Evolutionary conservation across 139 green algal genomes (phyloP).

Genomic region (Penium margaritaceum): DNA sequence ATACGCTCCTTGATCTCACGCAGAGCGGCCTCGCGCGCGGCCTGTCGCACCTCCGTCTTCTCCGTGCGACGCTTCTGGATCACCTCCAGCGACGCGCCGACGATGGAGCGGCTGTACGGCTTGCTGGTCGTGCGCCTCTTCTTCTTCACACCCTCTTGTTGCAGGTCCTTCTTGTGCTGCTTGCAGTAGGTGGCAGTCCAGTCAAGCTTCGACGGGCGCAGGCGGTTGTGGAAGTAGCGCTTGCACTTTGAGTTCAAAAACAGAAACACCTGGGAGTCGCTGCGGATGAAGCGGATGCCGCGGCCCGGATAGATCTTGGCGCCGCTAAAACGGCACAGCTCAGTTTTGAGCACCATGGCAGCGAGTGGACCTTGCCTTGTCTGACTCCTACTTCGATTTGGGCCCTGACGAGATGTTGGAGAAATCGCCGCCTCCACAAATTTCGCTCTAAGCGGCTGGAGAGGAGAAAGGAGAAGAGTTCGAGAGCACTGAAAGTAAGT

Average conservation of each 20-base stretch:
- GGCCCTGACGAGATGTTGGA: too few species aligned
- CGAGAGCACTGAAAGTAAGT: too few species aligned
- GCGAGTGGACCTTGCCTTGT: too few species aligned
- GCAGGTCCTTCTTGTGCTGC: slow-evolving; percentile 87
- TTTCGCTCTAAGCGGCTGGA: too few species aligned
- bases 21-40: slow-evolving; percentile 79
- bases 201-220: slow-evolving; percentile 89
- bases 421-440: too few species aligned
- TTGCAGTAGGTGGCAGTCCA: slow-evolving; percentile 92
- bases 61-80: slow-evolving; percentile 79
- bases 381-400: too few species aligned
- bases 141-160: slow-evolving; percentile 38
- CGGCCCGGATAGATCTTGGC: slow-evolving; percentile 92
- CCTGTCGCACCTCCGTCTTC: slow-evolving; percentile 69
- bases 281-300: slow-evolving; percentile 82
- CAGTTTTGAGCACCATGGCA: too few species aligned
- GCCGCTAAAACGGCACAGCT: slow-evolving; percentile 92
- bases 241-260: slow-evolving; percentile 94
- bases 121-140: slow-evolving; percentile 70
- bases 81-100: slow-evolving; percentile 78
- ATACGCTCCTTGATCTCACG: too few species aligned
- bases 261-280: slow-evolving; percentile 85
- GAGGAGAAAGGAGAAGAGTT: too few species aligned
- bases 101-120: slow-evolving; percentile 68
- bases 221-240: slow-evolving; percentile 78